Base-by-base conservation (phyloP, 2,329 filamentous ascomycete genomes). In the Penicillium sclerotiorum region DNA sequence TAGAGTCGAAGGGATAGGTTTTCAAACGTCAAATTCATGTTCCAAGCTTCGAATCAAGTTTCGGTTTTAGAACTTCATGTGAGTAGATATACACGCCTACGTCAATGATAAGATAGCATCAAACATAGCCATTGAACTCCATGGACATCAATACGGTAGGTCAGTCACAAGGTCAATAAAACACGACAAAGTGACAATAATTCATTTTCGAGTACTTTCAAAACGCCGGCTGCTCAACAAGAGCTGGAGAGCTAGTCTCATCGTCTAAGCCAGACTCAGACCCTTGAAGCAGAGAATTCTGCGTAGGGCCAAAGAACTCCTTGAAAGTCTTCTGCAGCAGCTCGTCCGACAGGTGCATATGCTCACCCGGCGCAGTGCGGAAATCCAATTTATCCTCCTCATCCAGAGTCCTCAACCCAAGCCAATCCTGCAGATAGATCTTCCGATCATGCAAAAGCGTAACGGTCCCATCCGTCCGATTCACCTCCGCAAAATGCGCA, bases 381-480 rank as follows among this genome's bases (percentile, higher is more conserved):
- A 96, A 96, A 49, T 86, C 80, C 61, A 99, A 74, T 1, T 83
- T 89, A 2, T 87, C 89, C 75, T 88, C 88, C 68, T 86, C 75
- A 73, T 96, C 92, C 63, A 99, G 74, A 61, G 76, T 74, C 69
- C 82, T 88, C 68, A 99, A 75, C 1, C 94, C 94, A 22, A 99
- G 75, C 94, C 94, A 99, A 74, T 99, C 93, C 73, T 97, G 87
- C 59, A 81, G 83, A 71, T 96, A 99, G 2, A 97, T 77, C 22
- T 72, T 70, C 50, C 89, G 79, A 45, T 91, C 81, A 57, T 82
- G 79, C 67, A 99, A 72, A 13, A 80, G 80, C 38, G 83, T 89
- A 18, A 85, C 77, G 53, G 85, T 80, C 1, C 77, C 78, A 52
- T 65, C 75, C 3, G 84, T 88, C 27, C 77, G 78, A 70, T 94